Base-by-base conservation (phyloP, 2,329 filamentous ascomycete species). In the Leptographium radiaticola region DNA sequence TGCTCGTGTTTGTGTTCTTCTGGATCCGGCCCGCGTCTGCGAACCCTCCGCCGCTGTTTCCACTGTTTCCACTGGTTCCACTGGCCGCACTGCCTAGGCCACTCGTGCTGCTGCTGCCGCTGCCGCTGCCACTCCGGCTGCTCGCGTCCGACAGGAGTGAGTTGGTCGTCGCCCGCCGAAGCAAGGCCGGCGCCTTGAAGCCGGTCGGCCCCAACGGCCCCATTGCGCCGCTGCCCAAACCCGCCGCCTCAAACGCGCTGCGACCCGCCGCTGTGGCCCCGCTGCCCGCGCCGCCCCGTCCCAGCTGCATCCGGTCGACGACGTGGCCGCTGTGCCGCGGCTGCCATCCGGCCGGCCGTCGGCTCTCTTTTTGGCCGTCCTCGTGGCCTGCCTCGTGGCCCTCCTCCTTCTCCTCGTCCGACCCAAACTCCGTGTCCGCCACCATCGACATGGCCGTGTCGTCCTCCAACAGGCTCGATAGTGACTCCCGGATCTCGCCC, bases 381-480 rank as follows among this genome's bases (percentile, higher is more conserved):
- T 45, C 39, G 30, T 16, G 0, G n/a, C 9, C 0, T 16, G 38
- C 13, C 1, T 36, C 18, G 69, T 40, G 75, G 72, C n/a, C 77
- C n/a, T 74, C 31, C 68, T 40, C 75, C 72, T n/a, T 77, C n/a
- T 74, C 77, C 33, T 74, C 73, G 49, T 71, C 73, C 47, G 75
- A 69, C n/a, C 70, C 59, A 42, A 55, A 54, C 44, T 59, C 58
- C 1, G 71, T 71, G 60, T 74, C 65, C 1, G 70, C 66, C 56
- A 80, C 71, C 59, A 78, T 61, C 16, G 78, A 75, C 54, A 66
- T 62, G 61, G 70, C 60, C 16, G 66, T 39, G 40, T 42, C 25
- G 45, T 86, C 81, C 30, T 95, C 89, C 16, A 95, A 82, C 11
- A 96, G 76, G 66, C 85, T 87, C 6, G 87, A 94, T 8, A 96